A percentile compares a stretch with the other conserved stretches of the same genome.
Conservation (phyloP, 176 grass and related monocot species). For the Eleusine indica region DNA sequence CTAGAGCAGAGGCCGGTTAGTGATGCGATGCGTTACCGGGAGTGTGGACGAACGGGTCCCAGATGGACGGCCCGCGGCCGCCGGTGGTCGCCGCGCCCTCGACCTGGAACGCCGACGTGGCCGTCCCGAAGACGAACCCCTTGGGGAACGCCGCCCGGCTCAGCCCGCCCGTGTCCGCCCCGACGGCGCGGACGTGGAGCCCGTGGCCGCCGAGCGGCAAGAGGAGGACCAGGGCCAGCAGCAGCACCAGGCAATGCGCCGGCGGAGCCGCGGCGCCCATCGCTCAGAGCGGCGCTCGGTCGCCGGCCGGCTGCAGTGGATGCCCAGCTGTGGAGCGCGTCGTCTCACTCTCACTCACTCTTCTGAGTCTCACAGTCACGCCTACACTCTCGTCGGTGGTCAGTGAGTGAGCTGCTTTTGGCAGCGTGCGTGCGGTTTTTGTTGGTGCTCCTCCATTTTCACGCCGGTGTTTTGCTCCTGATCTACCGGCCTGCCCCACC, state of each 20-base stretch:
- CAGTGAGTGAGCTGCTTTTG: neutral
- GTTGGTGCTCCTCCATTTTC: neutral
- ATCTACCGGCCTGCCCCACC: neutral
- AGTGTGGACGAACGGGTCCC: slow-evolving; percentile 72
- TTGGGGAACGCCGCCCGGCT: slow-evolving; percentile 49
- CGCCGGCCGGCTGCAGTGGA: neutral
- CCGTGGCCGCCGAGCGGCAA: neutral
- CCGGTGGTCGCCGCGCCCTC: slow-evolving; percentile 50
- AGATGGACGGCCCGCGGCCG: slow-evolving; percentile 64
- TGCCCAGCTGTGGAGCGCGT: neutral
- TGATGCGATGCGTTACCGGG: slow-evolving; percentile 37
- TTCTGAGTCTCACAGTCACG: neutral
- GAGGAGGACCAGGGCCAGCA: slow-evolving; percentile 13
- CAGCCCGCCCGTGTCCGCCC: slow-evolving; percentile 42
- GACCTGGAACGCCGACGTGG: slow-evolving; percentile 71
- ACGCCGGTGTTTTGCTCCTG: neutral
- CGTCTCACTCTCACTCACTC: neutral
- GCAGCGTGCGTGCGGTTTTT: neutral
- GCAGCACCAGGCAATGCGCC: slow-evolving; percentile 25
- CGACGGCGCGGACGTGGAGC: slow-evolving; percentile 2
- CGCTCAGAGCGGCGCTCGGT: neutral
- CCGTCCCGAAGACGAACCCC: slow-evolving; percentile 75
- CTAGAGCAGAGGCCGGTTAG: neutral
- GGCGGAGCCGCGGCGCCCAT: slow-evolving; percentile 3
- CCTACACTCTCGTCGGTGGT: neutral